These are phyloP conservation scores for Tolypocladium inflatum DNA, from an alignment of 2,329 filamentous ascomycete species.

Conservation along the genomic window DNA sequence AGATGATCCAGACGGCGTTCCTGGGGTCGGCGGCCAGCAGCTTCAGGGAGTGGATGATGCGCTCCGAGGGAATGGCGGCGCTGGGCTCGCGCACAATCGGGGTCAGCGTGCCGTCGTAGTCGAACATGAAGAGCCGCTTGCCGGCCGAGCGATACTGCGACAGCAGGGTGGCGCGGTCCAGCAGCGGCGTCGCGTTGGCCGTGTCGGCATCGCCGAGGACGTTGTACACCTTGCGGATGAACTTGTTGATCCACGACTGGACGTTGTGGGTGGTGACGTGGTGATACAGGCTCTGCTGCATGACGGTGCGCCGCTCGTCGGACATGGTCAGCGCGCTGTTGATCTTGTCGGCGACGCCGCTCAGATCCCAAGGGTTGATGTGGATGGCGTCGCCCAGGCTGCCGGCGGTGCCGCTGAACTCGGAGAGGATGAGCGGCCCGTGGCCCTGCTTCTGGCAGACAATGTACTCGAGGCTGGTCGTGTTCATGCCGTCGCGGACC, in stretches of 20 bases:
- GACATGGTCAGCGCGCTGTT: slow-evolving; percentile 73
- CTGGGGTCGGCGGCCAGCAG: slow-evolving; percentile 67
- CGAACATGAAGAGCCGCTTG: slow-evolving; percentile 92
- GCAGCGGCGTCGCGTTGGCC: slow-evolving; percentile 66
- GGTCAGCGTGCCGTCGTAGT: slow-evolving; percentile 95
- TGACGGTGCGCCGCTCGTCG: slow-evolving; percentile 50
- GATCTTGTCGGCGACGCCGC: slow-evolving; percentile 75
- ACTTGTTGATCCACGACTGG: slow-evolving; percentile 74
- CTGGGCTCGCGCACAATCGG: slow-evolving; percentile 89
- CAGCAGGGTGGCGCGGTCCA: slow-evolving; percentile 67
- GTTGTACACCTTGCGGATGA: slow-evolving; percentile 68
- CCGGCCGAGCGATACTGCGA: slow-evolving; percentile 63
- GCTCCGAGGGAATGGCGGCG: slow-evolving; percentile 78
- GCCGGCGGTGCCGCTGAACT: slow-evolving; percentile 90
- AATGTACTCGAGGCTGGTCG: slow-evolving; percentile 89
- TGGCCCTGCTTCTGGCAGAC: slow-evolving; percentile 82
- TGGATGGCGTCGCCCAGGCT: slow-evolving; percentile 80
- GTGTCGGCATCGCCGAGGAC: slow-evolving; percentile 72
- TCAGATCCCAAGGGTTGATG: slow-evolving; percentile 93
- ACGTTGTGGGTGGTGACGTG: slow-evolving; percentile 83
- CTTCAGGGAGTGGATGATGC: slow-evolving; percentile 71
- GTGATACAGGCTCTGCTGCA: slow-evolving; percentile 67
- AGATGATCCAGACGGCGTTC: slow-evolving; percentile 98
- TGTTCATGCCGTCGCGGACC: slow-evolving; percentile 96
- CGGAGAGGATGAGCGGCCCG: slow-evolving; percentile 85